Evolutionary conservation across 768 basidiomycete genomes (phyloP), one percentile per base, ranked within the genome.

Genomic region (Lentinus tigrinus): DNA sequence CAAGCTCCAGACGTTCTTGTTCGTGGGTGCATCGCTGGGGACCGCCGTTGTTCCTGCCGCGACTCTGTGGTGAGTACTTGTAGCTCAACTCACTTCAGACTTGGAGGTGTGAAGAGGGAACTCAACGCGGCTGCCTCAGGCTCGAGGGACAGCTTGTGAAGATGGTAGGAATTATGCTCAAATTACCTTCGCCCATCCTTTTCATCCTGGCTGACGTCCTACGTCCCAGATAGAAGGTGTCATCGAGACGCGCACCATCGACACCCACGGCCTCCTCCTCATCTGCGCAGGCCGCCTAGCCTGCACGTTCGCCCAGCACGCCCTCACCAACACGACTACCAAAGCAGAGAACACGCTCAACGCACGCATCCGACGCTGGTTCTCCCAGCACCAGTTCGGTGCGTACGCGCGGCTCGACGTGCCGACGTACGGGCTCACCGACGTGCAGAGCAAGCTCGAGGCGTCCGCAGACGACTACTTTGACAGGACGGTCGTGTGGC

Each of bases 391-490:
- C 60, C 81, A 81, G 48, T 90, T 89, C 68, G 73, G 75, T 28
- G 84, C 86, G 16, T 79, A 87, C 69, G 83, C 81, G 19, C 81
- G 89, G 8, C 78, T 92, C 28, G 89, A 92, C 67, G 76, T 90
- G 2, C 88, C 89, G 1, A 89, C 89, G 0, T 91, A 83, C 54
- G 79, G 85, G 51, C 85, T 89, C 68, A 77, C 85, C 3, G 78
- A 79, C 10, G 75, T 90, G 8, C 85, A 85, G 61, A 75, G 80
- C 28, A 88, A 89, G 62, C 72, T 92, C 26, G 81, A 87, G 51
- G 70, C 80, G 37, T 76, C 69, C 21, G 75, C 79, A 14, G 74
- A 77, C 56, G 68, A 76, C 3, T 74, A 70, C n/a, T 76, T 80
- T 11, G 43, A 23, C 3, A 73, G 60, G 58, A 68, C 61, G 47